These are phyloP conservation scores for Warburgia ugandensis DNA, from an alignment of 164 flowering plant species.

Conservation along the genomic window DNA sequence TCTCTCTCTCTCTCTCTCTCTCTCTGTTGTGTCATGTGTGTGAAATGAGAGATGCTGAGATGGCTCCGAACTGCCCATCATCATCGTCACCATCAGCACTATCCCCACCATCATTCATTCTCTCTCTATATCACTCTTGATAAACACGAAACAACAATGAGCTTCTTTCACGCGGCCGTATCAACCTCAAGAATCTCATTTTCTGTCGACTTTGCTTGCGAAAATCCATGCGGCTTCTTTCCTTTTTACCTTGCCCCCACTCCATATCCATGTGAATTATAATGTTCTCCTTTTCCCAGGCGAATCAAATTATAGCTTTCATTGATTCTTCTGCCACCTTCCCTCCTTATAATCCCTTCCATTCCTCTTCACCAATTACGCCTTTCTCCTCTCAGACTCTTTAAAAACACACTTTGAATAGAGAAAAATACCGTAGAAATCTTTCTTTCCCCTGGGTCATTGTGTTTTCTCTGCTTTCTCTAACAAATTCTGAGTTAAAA, in stretches of 20 bases:
- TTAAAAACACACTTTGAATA: too few species aligned
- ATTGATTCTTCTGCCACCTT: conserved; percentile 28
- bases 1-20: conserved; percentile 2
- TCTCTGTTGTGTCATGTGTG: background rate
- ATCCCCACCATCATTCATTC: conserved; percentile 1
- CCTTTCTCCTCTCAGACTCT: conserved; percentile 10
- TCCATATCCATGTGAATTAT: conserved; percentile 12
- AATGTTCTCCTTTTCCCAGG: conserved; percentile 5
- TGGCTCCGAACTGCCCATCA: background rate
- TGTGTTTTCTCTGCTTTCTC: background rate
- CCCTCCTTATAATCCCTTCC: conserved; percentile 14
- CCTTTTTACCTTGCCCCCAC: conserved; percentile 8
- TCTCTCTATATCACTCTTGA: background rate
- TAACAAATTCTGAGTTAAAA: background rate
- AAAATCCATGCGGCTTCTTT: conserved; percentile 44
- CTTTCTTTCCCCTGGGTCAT: background rate
- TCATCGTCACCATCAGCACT: background rate
- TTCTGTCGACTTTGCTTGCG: conserved; percentile 11
- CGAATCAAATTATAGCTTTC: conserved; percentile 16
- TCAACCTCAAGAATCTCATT: conserved; percentile 35
- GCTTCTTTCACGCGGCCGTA: conserved; percentile 37
- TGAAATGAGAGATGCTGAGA: background rate
- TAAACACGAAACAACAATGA: background rate
- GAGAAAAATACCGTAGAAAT: too few species aligned
- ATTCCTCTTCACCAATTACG: background rate